Percentiles rank a stretch among this genome's conserved stretches.
phyloP scores from a whole-genome alignment of 1,284 basidiomycete species.

The Cryptococcus floricola region DNA sequence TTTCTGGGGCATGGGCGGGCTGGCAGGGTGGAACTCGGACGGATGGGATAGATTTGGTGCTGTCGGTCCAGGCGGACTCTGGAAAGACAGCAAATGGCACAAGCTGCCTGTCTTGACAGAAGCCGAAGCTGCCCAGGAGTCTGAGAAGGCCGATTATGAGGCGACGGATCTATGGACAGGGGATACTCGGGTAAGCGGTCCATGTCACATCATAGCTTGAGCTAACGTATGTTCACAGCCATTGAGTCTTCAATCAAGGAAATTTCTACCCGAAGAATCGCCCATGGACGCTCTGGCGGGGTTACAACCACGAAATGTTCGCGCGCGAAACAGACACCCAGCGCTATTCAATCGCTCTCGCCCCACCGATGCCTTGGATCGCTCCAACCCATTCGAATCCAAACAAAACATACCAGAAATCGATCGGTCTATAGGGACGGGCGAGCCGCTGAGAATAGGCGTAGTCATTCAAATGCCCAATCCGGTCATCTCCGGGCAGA shows the following conservation, averaged over 20 bases:
- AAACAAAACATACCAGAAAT: neutral
- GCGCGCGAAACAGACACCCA: neutral
- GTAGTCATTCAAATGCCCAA: constrained; percentile 40
- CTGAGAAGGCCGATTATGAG: constrained; percentile 6
- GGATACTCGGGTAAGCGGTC: no score
- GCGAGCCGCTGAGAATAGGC: constrained; percentile 31
- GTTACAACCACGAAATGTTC: no score
- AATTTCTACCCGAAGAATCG: no score
- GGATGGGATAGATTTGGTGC: constrained; percentile 13
- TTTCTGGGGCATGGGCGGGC: constrained; percentile 29
- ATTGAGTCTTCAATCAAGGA: neutral
- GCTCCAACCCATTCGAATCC: neutral
- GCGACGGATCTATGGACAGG: neutral
- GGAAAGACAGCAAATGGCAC: constrained; percentile 5
- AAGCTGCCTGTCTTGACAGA: constrained; percentile 9
- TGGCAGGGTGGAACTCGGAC: constrained; percentile 18
- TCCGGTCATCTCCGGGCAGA: neutral
- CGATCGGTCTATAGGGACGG: constrained; percentile 13
- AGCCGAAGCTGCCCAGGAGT: constrained; percentile 1
- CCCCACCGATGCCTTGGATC: neutral
- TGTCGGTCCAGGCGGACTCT: constrained; percentile 5
- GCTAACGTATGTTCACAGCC: neutral
- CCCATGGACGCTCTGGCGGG: no score
- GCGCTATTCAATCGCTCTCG: neutral
- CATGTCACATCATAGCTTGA: no score